Conservation (phyloP, 2,329 filamentous ascomycete species). For the Xylariaceae sp. region DNA sequence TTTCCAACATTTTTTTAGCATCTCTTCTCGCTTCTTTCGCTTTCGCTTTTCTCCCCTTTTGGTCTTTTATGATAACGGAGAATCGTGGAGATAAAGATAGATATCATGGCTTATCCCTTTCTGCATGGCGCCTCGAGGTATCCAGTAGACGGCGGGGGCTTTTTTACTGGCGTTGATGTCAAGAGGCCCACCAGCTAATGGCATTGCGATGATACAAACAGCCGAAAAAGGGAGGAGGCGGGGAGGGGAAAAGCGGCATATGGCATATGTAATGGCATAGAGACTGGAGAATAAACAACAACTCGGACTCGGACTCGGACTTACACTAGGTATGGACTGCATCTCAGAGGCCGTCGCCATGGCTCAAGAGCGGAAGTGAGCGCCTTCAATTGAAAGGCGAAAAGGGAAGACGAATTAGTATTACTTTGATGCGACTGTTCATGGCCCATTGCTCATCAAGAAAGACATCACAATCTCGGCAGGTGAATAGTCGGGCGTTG, state of each 20-base stretch:
- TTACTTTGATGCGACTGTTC: conserved; percentile 24
- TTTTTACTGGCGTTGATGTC: conserved; percentile 6
- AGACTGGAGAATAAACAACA: conserved; percentile 1
- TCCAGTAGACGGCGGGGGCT: conserved; percentile 9
- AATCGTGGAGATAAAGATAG: conserved; percentile 1
- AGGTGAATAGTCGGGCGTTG: conserved; percentile 8
- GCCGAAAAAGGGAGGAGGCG: conserved; percentile 1
- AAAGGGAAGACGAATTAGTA: conserved; percentile 24
- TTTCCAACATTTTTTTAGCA: neutral
- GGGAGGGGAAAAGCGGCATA: neutral
- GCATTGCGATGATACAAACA: conserved; percentile 11
- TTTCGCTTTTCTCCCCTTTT: neutral
- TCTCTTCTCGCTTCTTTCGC: neutral
- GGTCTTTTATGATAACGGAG: neutral
- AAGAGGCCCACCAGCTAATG: conserved; percentile 15
- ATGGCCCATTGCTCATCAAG: conserved; percentile 33
- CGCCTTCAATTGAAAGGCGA: conserved; percentile 32
- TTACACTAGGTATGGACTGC: conserved; percentile 52
- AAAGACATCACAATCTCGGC: conserved; percentile 30
- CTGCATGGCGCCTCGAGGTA: conserved; percentile 4
- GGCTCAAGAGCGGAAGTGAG: conserved; percentile 32
- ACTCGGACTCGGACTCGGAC: conserved; percentile 23
- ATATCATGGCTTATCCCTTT: conserved; percentile 7
- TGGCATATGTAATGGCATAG: conserved; percentile 3
- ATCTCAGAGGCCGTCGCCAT: conserved; percentile 40